Base-by-base conservation (phyloP, 345 rosid genomes). In the Euphorbia pulcherrima region DNA sequence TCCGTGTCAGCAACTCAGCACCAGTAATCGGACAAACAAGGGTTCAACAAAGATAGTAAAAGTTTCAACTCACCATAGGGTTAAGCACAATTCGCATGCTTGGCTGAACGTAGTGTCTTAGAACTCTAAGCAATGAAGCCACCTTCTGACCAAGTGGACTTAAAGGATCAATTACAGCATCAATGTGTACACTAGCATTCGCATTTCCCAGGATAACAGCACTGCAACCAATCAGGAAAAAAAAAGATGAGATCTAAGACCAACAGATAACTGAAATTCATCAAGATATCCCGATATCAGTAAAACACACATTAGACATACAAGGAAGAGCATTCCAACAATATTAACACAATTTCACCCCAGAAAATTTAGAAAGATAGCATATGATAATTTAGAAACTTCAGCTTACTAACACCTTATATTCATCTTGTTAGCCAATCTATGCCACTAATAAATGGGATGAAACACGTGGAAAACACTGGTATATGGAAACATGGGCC, bases 91-190 rank as follows among this genome's bases (percentile, higher is more conserved):
- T 83, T 69, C 97, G 82, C 96, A 94, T 81, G 90, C 97, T 94
- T 66, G 99, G 88, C 65, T 87, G 89, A 80, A 85, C 76, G 60
- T 88, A 85, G 69, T 87, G 90, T 80, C 72, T 79, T 56, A 94
- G 73, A 67, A 92, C 79, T 65, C 75, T 88, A 82, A 94, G 95
- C 82, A 94, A 83, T 12, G 97, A 83, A 69, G 93, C 87, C 74
- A 94, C 78, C 77, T 90, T 92, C 83, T 94, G 99, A 74, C 97
- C 99, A 63, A 77, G 67, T 67, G 97, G 85, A 76, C 99, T 89
- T 68, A 94, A 76, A 68, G 99, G 99, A 85, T 94, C 99, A 71
- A 94, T 64, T 62, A 94, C 96, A 35, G 93, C 97, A 83, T 92
- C 99, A 50, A 94, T 83, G 77, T 94, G 99, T 78, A 94, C 70